Conservation (phyloP, 371 early-diverging fungal species). For the Mucor velutinosus region DNA sequence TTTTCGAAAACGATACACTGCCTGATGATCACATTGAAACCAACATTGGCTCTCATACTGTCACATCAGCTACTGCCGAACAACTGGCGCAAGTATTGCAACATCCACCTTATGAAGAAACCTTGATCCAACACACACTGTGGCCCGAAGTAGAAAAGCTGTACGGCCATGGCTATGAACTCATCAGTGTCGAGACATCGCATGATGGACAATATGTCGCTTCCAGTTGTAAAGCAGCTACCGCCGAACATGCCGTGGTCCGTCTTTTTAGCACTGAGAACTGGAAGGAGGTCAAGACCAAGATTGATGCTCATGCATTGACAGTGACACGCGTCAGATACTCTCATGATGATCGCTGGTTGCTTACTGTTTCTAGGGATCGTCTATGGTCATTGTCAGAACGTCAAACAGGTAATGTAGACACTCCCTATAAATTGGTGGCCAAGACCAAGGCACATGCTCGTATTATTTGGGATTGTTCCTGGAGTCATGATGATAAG, state of each 20-base stretch:
- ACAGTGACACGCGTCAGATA: slow-evolving; percentile 87
- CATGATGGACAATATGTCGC: slow-evolving; percentile 78
- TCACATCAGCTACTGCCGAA: slow-evolving; percentile 56
- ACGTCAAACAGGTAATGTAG: slow-evolving; percentile 41
- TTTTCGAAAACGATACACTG: slow-evolving; percentile 63
- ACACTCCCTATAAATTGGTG: slow-evolving; percentile 61
- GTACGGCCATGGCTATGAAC: slow-evolving; percentile 93
- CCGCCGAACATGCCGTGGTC: slow-evolving; percentile 76
- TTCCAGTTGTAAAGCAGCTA: slow-evolving; percentile 81
- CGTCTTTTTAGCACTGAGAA: slow-evolving; percentile 71
- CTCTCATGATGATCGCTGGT: slow-evolving; percentile 70
- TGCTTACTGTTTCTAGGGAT: slow-evolving; percentile 90
- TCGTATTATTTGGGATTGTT: slow-evolving; percentile 93
- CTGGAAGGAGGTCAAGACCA: slow-evolving; percentile 71
- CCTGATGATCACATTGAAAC: slow-evolving; percentile 48
- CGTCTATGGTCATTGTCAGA: slow-evolving; percentile 85
- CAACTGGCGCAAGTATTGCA: slow-evolving; percentile 52
- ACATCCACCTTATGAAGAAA: slow-evolving; percentile 89
- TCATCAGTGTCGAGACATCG: slow-evolving; percentile 75
- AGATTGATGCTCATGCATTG: slow-evolving; percentile 76
- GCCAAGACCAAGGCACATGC: slow-evolving; percentile 83
- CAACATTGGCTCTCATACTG: slow-evolving; percentile 22
- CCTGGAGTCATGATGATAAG: slow-evolving; percentile 78
- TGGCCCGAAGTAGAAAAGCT: slow-evolving; percentile 97
- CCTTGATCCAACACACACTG: slow-evolving; percentile 85